phyloP scores from a whole-genome alignment of 345 rosid species.

The Dovyalis caffra region DNA sequence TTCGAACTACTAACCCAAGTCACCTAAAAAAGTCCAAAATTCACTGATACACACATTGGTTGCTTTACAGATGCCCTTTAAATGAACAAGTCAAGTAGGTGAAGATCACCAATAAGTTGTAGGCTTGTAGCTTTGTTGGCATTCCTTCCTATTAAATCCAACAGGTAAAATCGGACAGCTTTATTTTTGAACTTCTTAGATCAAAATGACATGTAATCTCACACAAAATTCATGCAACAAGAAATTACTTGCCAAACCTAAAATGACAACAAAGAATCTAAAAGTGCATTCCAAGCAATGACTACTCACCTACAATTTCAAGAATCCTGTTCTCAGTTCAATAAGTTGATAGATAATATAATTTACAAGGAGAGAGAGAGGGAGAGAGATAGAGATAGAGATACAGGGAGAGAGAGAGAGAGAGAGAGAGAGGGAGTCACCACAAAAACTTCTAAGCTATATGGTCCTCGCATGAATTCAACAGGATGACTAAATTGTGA shows the following conservation, averaged over 20 bases:
- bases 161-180: background rate
- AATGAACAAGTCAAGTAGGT: too few species aligned
- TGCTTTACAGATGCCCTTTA: too few species aligned
- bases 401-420: too few species aligned
- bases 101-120: background rate
- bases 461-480: too few species aligned
- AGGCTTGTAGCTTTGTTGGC: background rate
- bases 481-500: too few species aligned
- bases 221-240: background rate
- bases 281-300: background rate
- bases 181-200: too few species aligned
- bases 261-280: background rate
- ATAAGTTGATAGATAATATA: background rate
- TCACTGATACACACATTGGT: too few species aligned
- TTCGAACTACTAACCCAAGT: too few species aligned
- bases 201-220: background rate
- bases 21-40: too few species aligned
- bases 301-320: background rate
- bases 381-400: too few species aligned
- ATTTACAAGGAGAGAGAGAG: background rate
- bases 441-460: too few species aligned
- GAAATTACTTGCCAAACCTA: background rate
- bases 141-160: background rate
- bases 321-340: background rate
- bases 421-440: background rate